Evolutionary conservation across 257 asterid species (phyloP).

Genomic region (Asclepias syriaca): DNA sequence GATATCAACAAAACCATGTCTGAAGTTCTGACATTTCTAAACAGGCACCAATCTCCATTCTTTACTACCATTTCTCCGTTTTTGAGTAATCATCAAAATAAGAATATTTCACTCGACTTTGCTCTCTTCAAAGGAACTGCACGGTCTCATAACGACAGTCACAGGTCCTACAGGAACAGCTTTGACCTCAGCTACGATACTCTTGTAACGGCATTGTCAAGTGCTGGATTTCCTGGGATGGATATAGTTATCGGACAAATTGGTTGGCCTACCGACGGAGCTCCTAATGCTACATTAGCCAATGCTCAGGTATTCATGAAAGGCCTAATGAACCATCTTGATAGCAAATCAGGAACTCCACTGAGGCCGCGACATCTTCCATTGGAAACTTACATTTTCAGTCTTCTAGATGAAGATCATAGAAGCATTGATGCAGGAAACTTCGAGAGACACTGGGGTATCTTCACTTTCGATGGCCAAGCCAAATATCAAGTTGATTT

Average conservation of each 20-base stretch:
- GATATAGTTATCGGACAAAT: constrained; percentile 49
- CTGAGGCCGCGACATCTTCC: constrained; percentile 39
- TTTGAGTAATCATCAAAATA: constrained; percentile 42
- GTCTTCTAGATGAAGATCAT: constrained; percentile 80
- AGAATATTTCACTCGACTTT: constrained; percentile 65
- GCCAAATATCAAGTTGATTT: constrained; percentile 63
- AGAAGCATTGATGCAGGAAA: constrained; percentile 47
- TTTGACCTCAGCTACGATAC: constrained; percentile 60
- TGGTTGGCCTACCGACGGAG: constrained; percentile 95
- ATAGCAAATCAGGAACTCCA: constrained; percentile 39
- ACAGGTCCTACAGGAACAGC: constrained; percentile 49
- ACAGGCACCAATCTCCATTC: constrained; percentile 57
- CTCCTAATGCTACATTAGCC: constrained; percentile 57
- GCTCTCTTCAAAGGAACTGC: constrained; percentile 62
- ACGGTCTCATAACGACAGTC: constrained; percentile 39
- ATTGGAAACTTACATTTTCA: constrained; percentile 42
- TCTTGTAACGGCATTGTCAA: constrained; percentile 38
- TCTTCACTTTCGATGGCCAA: constrained; percentile 88
- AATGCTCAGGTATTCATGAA: constrained; percentile 57
- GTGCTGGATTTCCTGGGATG: constrained; percentile 49
- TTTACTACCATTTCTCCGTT: constrained; percentile 67
- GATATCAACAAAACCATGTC: constrained; percentile 69
- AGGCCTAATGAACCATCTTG: constrained; percentile 54
- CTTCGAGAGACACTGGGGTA: constrained; percentile 87
- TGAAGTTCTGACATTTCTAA: constrained; percentile 59